Conservation (phyloP, 129 eudicot species). For the Artemisia argyi region DNA sequence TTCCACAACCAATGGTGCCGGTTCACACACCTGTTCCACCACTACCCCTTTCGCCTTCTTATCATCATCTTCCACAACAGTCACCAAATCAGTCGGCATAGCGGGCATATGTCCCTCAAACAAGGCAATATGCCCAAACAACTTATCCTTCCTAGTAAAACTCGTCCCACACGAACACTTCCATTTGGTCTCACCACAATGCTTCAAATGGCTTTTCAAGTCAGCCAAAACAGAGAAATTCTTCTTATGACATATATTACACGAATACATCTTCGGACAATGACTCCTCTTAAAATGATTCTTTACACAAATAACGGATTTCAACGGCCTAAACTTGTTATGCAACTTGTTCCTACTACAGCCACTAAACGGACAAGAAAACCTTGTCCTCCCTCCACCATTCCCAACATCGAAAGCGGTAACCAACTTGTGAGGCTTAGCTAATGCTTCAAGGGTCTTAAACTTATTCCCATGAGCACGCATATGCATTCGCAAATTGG, state of each 20-base stretch:
- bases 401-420: neutral
- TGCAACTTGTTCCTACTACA: conserved; percentile 71
- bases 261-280: conserved; percentile 82
- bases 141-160: conserved; percentile 86
- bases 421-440: conserved; percentile 55
- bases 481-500: conserved; percentile 95
- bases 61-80: neutral
- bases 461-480: conserved; percentile 86
- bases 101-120: conserved; percentile 98
- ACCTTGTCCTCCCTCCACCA: conserved; percentile 37
- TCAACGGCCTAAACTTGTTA: conserved; percentile 71
- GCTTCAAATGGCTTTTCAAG: conserved; percentile 87
- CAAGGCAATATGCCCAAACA: conserved; percentile 88
- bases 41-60: conserved; percentile 35
- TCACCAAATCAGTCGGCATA: conserved; percentile 22
- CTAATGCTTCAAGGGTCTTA: conserved; percentile 70
- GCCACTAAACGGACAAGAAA: conserved; percentile 80
- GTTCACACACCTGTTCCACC: neutral
- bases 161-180: conserved; percentile 88
- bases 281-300: conserved; percentile 95
- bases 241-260: conserved; percentile 70
- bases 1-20: conserved; percentile 14
- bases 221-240: conserved; percentile 83
- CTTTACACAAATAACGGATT: conserved; percentile 71
- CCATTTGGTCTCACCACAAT: conserved; percentile 90